A percentile compares a stretch with the other conserved stretches of the same genome.
Evolutionary conservation across 768 basidiomycete genomes (phyloP).

Genomic region (Boletus barrowsii): DNA sequence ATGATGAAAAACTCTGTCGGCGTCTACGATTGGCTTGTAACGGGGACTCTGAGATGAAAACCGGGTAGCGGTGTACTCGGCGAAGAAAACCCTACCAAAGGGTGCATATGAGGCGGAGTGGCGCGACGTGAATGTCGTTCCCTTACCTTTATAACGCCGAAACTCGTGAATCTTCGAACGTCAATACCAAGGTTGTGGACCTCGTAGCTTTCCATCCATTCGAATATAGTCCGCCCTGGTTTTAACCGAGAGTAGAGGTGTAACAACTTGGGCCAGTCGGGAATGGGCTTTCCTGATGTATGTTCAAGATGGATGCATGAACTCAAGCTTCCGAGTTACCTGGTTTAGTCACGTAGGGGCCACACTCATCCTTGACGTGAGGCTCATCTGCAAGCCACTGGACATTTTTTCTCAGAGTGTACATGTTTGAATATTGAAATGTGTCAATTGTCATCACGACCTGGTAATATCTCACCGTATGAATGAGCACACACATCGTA

Average conservation of each 20-base stretch:
- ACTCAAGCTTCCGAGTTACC: slow-evolving; percentile 36
- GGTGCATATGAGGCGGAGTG: neutral
- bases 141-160: slow-evolving; percentile 92
- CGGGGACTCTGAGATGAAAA: slow-evolving; percentile 50
- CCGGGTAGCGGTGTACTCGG: slow-evolving; percentile 90
- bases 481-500: slow-evolving; percentile 2
- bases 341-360: slow-evolving; percentile 81
- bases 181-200: slow-evolving; percentile 79
- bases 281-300: slow-evolving; percentile 49
- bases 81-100: slow-evolving; percentile 76
- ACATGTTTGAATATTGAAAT: slow-evolving; percentile 98
- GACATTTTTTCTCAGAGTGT: slow-evolving; percentile 82
- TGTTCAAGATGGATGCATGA: slow-evolving; percentile 1
- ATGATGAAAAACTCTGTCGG: slow-evolving; percentile 29
- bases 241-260: slow-evolving; percentile 84
- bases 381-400: slow-evolving; percentile 84
- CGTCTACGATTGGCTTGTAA: slow-evolving; percentile 24
- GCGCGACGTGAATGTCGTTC: neutral
- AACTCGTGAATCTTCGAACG: slow-evolving; percentile 90
- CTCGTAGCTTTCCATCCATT: slow-evolving; percentile 83
- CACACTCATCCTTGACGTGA: slow-evolving; percentile 88
- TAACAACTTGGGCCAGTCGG: slow-evolving; percentile 86
- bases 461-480: slow-evolving; percentile 77
- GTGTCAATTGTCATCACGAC: slow-evolving; percentile 96
- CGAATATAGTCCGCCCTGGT: slow-evolving; percentile 76